Percentiles rank a stretch among this genome's conserved stretches.
These are phyloP conservation scores for Onygenales sp. DNA, from an alignment of 2,329 filamentous ascomycete species.

Conservation along the genomic window DNA sequence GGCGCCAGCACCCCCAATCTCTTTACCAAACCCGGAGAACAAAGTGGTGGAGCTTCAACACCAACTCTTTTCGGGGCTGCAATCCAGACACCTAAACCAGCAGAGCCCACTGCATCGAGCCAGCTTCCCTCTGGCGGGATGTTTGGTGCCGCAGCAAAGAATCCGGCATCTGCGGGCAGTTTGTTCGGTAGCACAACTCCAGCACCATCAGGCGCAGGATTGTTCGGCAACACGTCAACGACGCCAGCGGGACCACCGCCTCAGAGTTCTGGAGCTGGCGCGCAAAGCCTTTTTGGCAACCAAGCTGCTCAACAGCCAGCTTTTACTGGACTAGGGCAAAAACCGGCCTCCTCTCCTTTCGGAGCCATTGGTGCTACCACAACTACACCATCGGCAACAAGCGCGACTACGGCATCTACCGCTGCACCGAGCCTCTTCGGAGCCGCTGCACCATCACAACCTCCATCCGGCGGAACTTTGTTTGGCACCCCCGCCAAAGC, in stretches of 20 bases:
- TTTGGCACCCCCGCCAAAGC: constrained; percentile 13
- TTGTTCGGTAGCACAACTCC: constrained; percentile 30
- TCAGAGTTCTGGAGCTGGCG: constrained; percentile 16
- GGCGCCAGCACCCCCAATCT: constrained; percentile 19
- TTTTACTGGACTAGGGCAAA: constrained; percentile 8
- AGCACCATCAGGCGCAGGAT: constrained; percentile 23
- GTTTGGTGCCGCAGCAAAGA: constrained; percentile 23
- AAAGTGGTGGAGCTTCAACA: constrained; percentile 13
- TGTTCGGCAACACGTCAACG: constrained; percentile 36
- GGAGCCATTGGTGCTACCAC: constrained; percentile 3
- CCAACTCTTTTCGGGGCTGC: constrained; percentile 20
- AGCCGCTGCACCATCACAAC: constrained; percentile 22
- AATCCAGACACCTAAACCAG: constrained; percentile 28
- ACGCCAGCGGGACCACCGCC: constrained; percentile 43
- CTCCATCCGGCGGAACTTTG: constrained; percentile 18
- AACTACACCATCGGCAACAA: constrained; percentile 17
- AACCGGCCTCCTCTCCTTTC: background rate
- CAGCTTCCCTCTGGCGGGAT: constrained; percentile 22
- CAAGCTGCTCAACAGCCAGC: constrained; percentile 19
- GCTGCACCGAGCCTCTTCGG: constrained; percentile 15
- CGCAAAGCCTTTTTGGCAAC: constrained; percentile 19
- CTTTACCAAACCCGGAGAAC: constrained; percentile 21
- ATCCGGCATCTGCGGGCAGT: constrained; percentile 10
- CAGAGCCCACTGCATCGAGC: constrained; percentile 23
- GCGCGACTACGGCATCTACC: constrained; percentile 12